A percentile compares a stretch with the other conserved stretches of the same genome.
phyloP scores from a whole-genome alignment of 2,329 filamentous ascomycete species.

The Coniochaeta prunicola region DNA sequence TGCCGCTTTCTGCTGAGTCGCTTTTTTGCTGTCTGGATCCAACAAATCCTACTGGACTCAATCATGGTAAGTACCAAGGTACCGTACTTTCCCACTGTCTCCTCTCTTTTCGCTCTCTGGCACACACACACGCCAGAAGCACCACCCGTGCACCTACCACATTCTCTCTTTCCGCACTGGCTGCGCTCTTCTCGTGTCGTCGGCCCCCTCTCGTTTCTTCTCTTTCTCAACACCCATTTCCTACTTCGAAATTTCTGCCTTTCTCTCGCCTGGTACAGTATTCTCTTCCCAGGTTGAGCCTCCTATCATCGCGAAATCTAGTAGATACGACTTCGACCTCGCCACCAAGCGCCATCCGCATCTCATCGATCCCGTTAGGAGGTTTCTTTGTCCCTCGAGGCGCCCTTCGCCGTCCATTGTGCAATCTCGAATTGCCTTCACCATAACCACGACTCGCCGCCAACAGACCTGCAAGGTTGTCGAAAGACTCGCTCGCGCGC shows the following conservation, averaged over 20 bases:
- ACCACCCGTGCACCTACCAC: conserved; percentile 1
- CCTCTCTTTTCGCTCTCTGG: conserved; percentile 3
- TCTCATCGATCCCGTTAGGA: conserved; percentile 14
- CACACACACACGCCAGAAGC: background rate
- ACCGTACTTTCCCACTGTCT: conserved; percentile 1
- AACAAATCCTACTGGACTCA: background rate
- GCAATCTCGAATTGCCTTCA: conserved; percentile 11
- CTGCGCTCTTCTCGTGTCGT: conserved; percentile 13
- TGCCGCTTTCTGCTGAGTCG: background rate
- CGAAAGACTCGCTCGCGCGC: background rate
- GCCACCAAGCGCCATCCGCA: background rate
- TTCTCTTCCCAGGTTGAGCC: background rate
- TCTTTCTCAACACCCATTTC: conserved; percentile 15
- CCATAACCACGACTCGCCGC: background rate
- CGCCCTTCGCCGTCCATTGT: conserved; percentile 19
- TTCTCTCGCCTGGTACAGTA: conserved; percentile 12
- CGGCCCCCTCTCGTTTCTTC: conserved; percentile 16
- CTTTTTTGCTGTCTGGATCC: background rate
- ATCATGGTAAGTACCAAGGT: background rate
- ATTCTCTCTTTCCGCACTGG: conserved; percentile 5
- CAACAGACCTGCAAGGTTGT: background rate
- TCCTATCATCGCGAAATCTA: conserved; percentile 2
- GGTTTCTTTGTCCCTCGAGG: conserved; percentile 20
- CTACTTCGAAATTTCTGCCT: conserved; percentile 13
- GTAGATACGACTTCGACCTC: background rate